These are phyloP conservation scores for Elaeagnus macrophylla DNA, from an alignment of 306 rosid genomes.

Conservation along the genomic window DNA sequence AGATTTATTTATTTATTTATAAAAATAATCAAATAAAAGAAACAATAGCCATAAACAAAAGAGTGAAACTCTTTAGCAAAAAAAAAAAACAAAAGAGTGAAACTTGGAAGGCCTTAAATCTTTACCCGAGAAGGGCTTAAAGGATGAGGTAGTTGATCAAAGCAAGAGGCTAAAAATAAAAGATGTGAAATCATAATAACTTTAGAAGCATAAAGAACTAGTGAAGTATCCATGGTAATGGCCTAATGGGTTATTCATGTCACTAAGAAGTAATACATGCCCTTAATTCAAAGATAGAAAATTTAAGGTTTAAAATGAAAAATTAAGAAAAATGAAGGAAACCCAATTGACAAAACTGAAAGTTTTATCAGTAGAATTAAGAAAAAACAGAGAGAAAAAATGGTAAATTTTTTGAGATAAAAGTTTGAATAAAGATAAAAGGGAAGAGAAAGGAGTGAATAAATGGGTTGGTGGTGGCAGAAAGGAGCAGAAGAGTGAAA, in stretches of 20 bases:
- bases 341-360: neutral
- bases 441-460: slow-evolving; percentile 15
- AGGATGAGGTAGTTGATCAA: slow-evolving; percentile 22
- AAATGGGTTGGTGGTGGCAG: slow-evolving; percentile 30
- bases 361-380: neutral
- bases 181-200: slow-evolving; percentile 14
- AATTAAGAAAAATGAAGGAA: too few relatives aligned
- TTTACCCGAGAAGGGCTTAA: slow-evolving; percentile 40
- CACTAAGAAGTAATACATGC: neutral
- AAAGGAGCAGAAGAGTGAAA: slow-evolving; percentile 50
- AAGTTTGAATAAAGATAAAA: slow-evolving; percentile 15
- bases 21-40: too few relatives aligned
- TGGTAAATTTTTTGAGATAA: slow-evolving; percentile 2
- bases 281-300: neutral
- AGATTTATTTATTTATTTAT: too few relatives aligned
- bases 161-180: slow-evolving; percentile 33
- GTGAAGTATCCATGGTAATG: neutral
- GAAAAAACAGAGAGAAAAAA: slow-evolving; percentile 5
- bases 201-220: too few relatives aligned
- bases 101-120: neutral
- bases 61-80: too few relatives aligned
- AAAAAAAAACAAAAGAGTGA: neutral
- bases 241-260: slow-evolving; percentile 22
- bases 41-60: too few relatives aligned
- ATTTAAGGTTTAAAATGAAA: too few relatives aligned